phyloP scores from a whole-genome alignment of 805 yeast genomes.

The Candida ficus region DNA sequence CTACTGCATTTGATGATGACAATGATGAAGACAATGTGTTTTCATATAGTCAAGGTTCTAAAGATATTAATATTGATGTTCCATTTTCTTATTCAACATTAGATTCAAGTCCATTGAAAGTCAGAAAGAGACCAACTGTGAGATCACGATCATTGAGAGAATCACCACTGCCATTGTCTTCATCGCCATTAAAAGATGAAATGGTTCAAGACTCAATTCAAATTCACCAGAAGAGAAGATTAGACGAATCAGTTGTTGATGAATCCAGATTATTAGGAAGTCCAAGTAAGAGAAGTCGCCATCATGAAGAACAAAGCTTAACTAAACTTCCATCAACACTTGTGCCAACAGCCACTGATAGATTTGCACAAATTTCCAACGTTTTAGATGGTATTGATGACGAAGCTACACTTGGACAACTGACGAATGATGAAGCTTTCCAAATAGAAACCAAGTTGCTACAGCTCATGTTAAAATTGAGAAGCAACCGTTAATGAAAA shows the following conservation, averaged over 20 bases:
- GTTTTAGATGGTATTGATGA: background rate
- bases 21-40: background rate
- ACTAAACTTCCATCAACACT: too few relatives aligned
- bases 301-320: background rate
- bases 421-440: slow-evolving; percentile 2
- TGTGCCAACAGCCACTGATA: too few relatives aligned
- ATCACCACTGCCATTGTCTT: slow-evolving; percentile 5
- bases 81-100: slow-evolving; percentile 4
- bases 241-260: background rate
- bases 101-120: slow-evolving; percentile 7
- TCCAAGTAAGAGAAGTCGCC: background rate
- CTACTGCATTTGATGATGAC: background rate
- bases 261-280: slow-evolving; percentile 1
- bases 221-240: slow-evolving; percentile 1
- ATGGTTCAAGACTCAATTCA: slow-evolving; percentile 3
- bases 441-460: slow-evolving; percentile 5
- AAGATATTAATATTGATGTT: slow-evolving; percentile 1
- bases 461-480: slow-evolving; percentile 5
- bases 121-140: background rate
- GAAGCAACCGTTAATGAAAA: background rate
- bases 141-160: slow-evolving; percentile 1
- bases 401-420: background rate
- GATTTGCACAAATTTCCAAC: too few relatives aligned
- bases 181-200: background rate
- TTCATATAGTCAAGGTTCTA: background rate